These are phyloP conservation scores for Syncephalastrum monosporum DNA, from an alignment of 371 early-diverging fungal genomes.

Conservation along the genomic window DNA sequence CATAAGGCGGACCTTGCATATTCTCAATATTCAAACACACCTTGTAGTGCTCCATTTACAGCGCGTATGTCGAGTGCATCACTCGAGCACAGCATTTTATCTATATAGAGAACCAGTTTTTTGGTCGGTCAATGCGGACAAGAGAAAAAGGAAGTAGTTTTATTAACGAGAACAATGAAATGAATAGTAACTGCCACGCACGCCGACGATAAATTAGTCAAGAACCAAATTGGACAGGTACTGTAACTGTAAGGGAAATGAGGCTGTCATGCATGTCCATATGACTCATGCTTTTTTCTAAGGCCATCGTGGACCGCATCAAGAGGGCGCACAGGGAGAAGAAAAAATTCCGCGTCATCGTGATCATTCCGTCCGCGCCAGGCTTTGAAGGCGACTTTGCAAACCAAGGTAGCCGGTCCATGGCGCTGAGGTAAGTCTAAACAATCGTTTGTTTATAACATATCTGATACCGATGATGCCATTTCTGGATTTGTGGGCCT, in stretches of 20 bases:
- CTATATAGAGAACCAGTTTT: conserved; percentile 97
- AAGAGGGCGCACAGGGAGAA: conserved; percentile 67
- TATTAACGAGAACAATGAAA: background rate
- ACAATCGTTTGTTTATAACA: background rate
- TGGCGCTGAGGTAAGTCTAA: conserved; percentile 34
- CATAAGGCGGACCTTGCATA: background rate
- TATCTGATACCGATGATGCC: too few species aligned
- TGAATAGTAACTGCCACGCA: conserved; percentile 42
- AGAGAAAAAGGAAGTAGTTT: background rate
- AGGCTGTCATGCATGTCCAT: background rate
- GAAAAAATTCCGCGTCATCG: conserved; percentile 76
- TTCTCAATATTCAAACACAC: background rate
- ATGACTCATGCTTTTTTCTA: background rate
- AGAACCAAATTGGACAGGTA: conserved; percentile 49
- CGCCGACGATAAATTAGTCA: conserved; percentile 35
- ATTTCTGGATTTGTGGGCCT: background rate
- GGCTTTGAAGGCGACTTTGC: conserved; percentile 85
- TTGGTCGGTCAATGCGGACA: conserved; percentile 52
- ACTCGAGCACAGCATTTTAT: conserved; percentile 79
- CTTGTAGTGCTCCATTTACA: conserved; percentile 73
- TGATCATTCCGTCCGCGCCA: conserved; percentile 88
- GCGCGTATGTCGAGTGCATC: conserved; percentile 81
- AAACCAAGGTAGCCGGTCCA: conserved; percentile 43
- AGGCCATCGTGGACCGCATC: conserved; percentile 81
- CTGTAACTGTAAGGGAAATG: background rate